A percentile compares a stretch with the other conserved stretches of the same genome.
Evolutionary conservation across 2,329 filamentous ascomycete species (phyloP).

Genomic region (Neurospora sp.): DNA sequence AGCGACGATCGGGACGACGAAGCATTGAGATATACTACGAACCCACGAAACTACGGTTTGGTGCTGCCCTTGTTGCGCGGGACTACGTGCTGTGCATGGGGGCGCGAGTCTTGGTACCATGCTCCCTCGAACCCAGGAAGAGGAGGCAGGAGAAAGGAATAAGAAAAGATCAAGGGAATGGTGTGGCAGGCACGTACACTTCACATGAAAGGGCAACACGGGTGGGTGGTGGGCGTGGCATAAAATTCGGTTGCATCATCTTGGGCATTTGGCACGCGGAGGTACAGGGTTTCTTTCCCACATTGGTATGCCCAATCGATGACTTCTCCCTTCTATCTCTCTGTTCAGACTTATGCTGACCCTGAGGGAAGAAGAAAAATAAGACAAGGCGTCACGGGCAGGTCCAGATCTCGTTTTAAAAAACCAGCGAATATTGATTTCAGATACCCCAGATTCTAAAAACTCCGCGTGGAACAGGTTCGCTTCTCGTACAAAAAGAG

Average conservation of each 20-base stretch:
- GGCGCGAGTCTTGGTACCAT: not conserved
- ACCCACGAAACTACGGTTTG: not conserved
- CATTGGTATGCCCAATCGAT: not conserved
- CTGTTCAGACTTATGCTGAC: not conserved
- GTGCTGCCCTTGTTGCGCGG: too few relatives aligned
- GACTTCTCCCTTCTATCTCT: not conserved
- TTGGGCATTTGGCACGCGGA: not conserved
- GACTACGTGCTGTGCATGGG: not conserved
- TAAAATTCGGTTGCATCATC: not conserved
- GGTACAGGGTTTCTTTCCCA: not conserved
- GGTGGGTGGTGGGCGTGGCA: not conserved
- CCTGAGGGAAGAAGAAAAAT: not conserved
- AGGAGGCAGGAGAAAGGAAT: not conserved
- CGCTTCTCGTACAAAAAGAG: not conserved
- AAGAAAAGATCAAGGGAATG: not conserved
- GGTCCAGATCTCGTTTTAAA: conserved; percentile 6
- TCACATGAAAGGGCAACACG: not conserved
- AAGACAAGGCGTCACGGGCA: not conserved
- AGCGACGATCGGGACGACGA: conserved; percentile 72
- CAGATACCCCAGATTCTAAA: conserved; percentile 4
- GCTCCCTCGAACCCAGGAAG: not conserved
- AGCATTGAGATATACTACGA: conserved; percentile 43
- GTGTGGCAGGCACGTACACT: not conserved
- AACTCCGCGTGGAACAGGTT: not conserved
- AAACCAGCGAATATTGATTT: not conserved